A percentile compares a stretch with the other conserved stretches of the same genome.
Evolutionary conservation across 129 eudicot species (phyloP).

Genomic region (Glebionis coronaria): DNA sequence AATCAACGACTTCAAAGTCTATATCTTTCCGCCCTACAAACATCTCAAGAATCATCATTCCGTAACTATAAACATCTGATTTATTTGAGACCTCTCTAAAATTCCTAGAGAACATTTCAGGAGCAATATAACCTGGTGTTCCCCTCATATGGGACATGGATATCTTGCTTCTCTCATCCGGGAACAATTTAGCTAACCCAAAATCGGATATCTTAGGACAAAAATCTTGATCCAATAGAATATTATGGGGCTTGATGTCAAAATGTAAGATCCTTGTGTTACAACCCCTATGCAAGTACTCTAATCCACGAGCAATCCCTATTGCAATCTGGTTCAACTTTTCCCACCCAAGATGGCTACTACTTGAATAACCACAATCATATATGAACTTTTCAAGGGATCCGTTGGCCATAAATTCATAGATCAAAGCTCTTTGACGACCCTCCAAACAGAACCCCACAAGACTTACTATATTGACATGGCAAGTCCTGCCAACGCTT

Average conservation of each 20-base stretch:
- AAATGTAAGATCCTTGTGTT: constrained; percentile 7
- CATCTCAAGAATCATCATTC: constrained; percentile 25
- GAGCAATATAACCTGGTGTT: constrained; percentile 25
- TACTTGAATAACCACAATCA: not conserved
- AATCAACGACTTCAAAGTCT: no score
- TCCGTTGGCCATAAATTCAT: not conserved
- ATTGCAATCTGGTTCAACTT: not conserved
- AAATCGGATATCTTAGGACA: constrained; percentile 5
- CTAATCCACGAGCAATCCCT: constrained; percentile 2
- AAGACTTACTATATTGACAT: not conserved
- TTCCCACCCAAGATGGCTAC: constrained; percentile 9
- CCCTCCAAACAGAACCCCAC: not conserved
- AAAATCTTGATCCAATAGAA: not conserved
- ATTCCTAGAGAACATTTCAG: constrained; percentile 21
- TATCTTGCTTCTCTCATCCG: not conserved
- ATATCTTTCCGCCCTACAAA: constrained; percentile 13
- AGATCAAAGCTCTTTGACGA: not conserved
- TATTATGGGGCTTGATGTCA: constrained; percentile 10
- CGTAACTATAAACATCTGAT: constrained; percentile 42
- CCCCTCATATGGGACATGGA: constrained; percentile 1
- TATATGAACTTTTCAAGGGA: not conserved
- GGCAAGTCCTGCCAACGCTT: not conserved
- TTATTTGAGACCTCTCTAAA: constrained; percentile 31
- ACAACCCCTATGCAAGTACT: constrained; percentile 3
- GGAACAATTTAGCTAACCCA: not conserved